phyloP scores from a whole-genome alignment of 345 rosid species.

The Cardiospermum halicacabum region DNA sequence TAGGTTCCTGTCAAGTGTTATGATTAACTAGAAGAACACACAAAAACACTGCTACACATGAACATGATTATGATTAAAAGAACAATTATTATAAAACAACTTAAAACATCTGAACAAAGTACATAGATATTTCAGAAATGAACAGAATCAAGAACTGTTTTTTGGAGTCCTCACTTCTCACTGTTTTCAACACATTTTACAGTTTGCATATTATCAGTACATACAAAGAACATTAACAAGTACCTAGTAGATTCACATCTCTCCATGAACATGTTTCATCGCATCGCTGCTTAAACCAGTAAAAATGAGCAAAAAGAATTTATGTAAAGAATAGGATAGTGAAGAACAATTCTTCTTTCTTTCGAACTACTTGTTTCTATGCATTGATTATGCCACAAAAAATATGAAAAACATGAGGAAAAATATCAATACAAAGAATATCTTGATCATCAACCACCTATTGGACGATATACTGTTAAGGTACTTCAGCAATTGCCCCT shows the following conservation, averaged over 20 bases:
- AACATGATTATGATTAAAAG: not conserved
- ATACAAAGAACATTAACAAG: conserved; percentile 7
- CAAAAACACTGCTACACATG: not conserved
- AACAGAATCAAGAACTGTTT: not conserved
- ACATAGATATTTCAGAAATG: not conserved
- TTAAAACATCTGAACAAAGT: not conserved
- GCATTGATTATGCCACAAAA: conserved; percentile 35
- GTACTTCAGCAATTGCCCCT: conserved; percentile 41
- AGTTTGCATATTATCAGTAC: not conserved
- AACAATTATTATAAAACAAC: not conserved
- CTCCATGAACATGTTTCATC: not conserved
- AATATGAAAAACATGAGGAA: conserved; percentile 47
- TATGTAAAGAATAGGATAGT: conserved; percentile 1
- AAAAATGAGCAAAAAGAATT: not conserved
- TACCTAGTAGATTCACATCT: not conserved
- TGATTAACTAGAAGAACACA: not conserved
- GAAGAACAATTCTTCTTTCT: conserved; percentile 7
- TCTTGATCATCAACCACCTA: conserved; percentile 46
- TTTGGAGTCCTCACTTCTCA: not conserved
- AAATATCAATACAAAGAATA: conserved; percentile 38
- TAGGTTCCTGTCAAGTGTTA: not conserved
- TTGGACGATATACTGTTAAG: conserved; percentile 41
- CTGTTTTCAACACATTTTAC: conserved; percentile 13
- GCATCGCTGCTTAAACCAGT: not conserved
- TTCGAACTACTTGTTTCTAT: conserved; percentile 6